phyloP scores from a whole-genome alignment of 305 asterid species.

The Plantago coronopus region DNA sequence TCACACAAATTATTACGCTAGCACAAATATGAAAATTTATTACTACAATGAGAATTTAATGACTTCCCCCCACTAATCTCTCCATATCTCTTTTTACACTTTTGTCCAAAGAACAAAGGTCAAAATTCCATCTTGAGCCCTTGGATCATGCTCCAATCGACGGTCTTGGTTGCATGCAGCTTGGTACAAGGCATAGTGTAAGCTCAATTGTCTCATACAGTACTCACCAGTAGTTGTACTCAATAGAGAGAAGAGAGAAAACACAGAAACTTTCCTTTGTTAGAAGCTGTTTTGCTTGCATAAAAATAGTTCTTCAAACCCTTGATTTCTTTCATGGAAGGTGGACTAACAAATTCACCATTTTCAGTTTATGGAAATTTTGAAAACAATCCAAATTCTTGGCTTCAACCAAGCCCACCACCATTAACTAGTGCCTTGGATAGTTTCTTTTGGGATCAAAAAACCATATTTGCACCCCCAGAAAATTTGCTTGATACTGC shows the following conservation, averaged over 20 bases:
- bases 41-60: conserved; percentile 24
- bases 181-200: conserved; percentile 20
- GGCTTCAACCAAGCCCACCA: conserved; percentile 34
- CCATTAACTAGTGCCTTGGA: conserved; percentile 31
- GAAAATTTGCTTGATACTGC: conserved; percentile 2
- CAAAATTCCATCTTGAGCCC: conserved; percentile 30
- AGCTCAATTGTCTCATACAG: conserved; percentile 21
- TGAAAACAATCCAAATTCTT: conserved; percentile 25
- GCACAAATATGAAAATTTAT: conserved; percentile 22
- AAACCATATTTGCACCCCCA: conserved; percentile 17
- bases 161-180: conserved; percentile 37
- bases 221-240: too few species aligned
- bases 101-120: conserved; percentile 25
- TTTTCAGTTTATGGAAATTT: conserved; percentile 22
- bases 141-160: conserved; percentile 41
- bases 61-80: conserved; percentile 28
- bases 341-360: conserved; percentile 24
- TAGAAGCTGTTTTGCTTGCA: conserved; percentile 27
- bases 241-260: too few species aligned
- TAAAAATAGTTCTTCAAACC: conserved; percentile 8
- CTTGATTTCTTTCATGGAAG: conserved; percentile 37
- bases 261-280: conserved; percentile 14
- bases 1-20: conserved; percentile 12
- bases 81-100: conserved; percentile 21
- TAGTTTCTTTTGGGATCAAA: conserved; percentile 30